Evolutionary conservation across 768 basidiomycete genomes (phyloP), one percentile per base, ranked within the genome.

Genomic region (Mycena rebaudengoi): DNA sequence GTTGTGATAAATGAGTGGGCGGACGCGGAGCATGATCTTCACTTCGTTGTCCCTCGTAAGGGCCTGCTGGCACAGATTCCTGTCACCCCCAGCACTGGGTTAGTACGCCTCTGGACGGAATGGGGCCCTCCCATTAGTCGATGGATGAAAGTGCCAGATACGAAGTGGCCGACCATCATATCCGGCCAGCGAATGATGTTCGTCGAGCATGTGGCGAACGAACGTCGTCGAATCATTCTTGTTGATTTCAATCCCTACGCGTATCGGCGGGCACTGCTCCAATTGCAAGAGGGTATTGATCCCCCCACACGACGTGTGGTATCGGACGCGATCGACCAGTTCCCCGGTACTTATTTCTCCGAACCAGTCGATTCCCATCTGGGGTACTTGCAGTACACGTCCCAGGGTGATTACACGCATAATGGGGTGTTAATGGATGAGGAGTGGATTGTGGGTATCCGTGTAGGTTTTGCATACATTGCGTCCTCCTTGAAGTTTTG

Each of bases 401-500:
- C 67, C 1, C 51, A 54, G 11, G 28, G 45, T 5, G 8, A 28
- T 12, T 70, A 67, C 26, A 25, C 43, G 0, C 82, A 73, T 60
- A 69, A 75, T 44, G 79, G 78, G 3, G 67, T 81, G 20, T 62
- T 83, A 44, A 70, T 82, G 70, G 82, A 82, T 35, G 82, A 83
- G 64, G 77, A 81, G 60, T 73, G 80, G 65, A 65, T 83, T 8
- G 46, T 83, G 32, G 80, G 79, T 8, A 65, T 80, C 25, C 64
- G 61, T 51, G 78, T 79, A 61, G 33, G 78, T 74, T 10, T 49
- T 16, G n/a, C n/a, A n/a, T n/a, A n/a, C n/a, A n/a, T n/a, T n/a
- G n/a, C n/a, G n/a, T n/a, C n/a, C 39, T 58, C 18, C 21, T 37
- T 48, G 44, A 21, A 26, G 25, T 25, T 53, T 10, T n/a, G 44